Conservation (phyloP, 1,284 basidiomycete species). For the Limonomyces culmigenus region DNA sequence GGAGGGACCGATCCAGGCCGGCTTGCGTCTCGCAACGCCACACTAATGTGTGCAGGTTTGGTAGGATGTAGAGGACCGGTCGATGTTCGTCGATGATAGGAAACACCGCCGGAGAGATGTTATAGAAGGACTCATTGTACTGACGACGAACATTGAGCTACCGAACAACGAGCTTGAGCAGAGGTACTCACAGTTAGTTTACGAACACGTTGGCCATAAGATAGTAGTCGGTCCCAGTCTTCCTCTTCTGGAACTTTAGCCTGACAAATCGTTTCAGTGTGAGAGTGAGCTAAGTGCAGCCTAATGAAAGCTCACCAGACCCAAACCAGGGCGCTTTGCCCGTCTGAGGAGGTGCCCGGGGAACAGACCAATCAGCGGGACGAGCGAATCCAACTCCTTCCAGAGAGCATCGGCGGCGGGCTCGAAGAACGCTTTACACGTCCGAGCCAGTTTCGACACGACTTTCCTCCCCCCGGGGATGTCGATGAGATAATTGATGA, state of each 20-base stretch:
- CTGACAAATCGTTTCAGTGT: conserved; percentile 16
- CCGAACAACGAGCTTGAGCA: no score
- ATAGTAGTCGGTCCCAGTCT: conserved; percentile 49
- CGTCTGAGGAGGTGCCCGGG: conserved; percentile 48
- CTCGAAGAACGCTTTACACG: conserved; percentile 52
- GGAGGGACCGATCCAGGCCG: conserved; percentile 40
- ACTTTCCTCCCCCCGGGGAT: conserved; percentile 43
- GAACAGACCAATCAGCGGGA: conserved; percentile 54
- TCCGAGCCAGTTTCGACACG: conserved; percentile 50
- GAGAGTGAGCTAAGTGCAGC: not conserved
- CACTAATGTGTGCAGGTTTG: conserved; percentile 44
- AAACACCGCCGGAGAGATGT: conserved; percentile 45
- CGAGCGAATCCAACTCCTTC: conserved; percentile 59
- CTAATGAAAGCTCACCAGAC: conserved; percentile 36
- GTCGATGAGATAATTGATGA: conserved; percentile 55
- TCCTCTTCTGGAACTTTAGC: conserved; percentile 37
- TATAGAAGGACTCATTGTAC: conserved; percentile 45
- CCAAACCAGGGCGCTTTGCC: conserved; percentile 49
- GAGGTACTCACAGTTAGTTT: conserved; percentile 31
- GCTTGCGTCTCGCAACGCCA: conserved; percentile 54
- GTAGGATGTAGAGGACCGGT: conserved; percentile 44
- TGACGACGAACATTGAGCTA: not conserved
- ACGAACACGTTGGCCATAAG: conserved; percentile 46
- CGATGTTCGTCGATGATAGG: conserved; percentile 42
- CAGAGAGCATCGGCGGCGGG: conserved; percentile 58